Percentiles rank a stretch among this genome's conserved stretches.
phyloP scores from a whole-genome alignment of 352 stramenopile genomes.

The Phytophthora hibernalis region DNA sequence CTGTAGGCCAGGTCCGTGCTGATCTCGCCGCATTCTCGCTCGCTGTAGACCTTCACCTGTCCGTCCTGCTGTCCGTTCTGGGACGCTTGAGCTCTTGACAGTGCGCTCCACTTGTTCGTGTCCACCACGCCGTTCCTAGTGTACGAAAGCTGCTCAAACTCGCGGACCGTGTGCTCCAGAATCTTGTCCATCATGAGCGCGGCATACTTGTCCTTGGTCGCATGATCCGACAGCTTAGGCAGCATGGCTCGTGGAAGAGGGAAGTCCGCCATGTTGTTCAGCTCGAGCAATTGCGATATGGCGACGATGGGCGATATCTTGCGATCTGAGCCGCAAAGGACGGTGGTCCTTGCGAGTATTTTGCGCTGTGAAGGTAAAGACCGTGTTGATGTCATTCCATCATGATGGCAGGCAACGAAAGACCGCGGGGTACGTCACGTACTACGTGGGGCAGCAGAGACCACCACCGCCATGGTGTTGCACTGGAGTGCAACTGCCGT shows the following conservation, averaged over 20 bases:
- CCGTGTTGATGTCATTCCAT: background rate
- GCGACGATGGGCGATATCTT: background rate
- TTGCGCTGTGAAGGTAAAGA: constrained; percentile 5
- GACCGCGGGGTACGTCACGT: background rate
- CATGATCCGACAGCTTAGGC: constrained; percentile 27
- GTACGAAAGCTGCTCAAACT: constrained; percentile 38
- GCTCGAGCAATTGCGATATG: constrained; percentile 16
- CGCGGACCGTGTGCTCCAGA: constrained; percentile 29
- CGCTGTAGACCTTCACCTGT: constrained; percentile 28
- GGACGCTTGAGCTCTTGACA: constrained; percentile 19
- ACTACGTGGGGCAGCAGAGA: background rate
- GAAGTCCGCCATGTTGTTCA: constrained; percentile 42
- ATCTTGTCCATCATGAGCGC: constrained; percentile 43
- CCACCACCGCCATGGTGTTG: background rate
- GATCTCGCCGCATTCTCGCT: constrained; percentile 23
- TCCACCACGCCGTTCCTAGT: constrained; percentile 28
- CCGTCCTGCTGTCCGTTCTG: constrained; percentile 24
- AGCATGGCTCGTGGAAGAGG: constrained; percentile 42
- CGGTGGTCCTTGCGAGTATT: background rate
- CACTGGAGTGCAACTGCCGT: background rate
- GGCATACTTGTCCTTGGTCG: constrained; percentile 25
- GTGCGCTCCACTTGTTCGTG: constrained; percentile 29
- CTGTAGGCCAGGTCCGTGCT: constrained; percentile 16
- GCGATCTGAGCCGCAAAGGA: constrained; percentile 19
- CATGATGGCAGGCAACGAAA: background rate